Base-by-base conservation (phyloP, 306 rosid genomes). In the Cyamopsis tetragonoloba region DNA sequence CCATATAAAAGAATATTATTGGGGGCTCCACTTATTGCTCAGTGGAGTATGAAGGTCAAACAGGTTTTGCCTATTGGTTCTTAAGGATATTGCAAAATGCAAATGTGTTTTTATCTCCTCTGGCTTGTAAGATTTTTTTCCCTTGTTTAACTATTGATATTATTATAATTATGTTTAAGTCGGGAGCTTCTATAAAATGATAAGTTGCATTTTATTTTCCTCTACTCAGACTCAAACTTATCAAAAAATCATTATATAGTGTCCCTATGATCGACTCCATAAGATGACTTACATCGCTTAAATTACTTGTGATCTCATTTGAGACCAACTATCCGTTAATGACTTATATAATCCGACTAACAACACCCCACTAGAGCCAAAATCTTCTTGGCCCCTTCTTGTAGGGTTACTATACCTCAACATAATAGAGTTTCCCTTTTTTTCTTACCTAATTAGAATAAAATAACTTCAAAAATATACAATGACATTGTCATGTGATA, bases 31-130 rank as follows among this genome's bases (percentile, higher is more conserved):
- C 79, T 66, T 30, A 71, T 35, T 24, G 20, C 57, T 60, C 13
- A 66, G 83, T 79, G 67, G 67, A 64, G 42, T 37, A 75, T 39
- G 67, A 74, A 70, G 54, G 72, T 68, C 74, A 77, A 66, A 66
- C 41, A 28, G 11, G 60, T 11, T 13, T 43, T n/a, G 48, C 55
- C 31, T 54, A 47, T 63, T 44, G 70, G 49, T 41, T 67, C 32
- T 14, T 47, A 7, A 61, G 83, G 47, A 42, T 72, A 55, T 42
- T 43, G 62, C 54, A 51, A 72, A 60, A 48, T 69, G 49, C 67
- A 56, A 38, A 13, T 54, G 15, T 3, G 54, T 34, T 27, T 51
- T 47, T 3, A 68, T 56, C 55, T 62, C 34, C 5, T 35, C 3
- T 38, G 2, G 12, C 46, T 50, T 43, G 30, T 49, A 20, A 12